Evolutionary conservation across 441 rosid species (phyloP), one percentile per base, ranked within the genome.

Genomic region (Adansonia madagascariensis): DNA sequence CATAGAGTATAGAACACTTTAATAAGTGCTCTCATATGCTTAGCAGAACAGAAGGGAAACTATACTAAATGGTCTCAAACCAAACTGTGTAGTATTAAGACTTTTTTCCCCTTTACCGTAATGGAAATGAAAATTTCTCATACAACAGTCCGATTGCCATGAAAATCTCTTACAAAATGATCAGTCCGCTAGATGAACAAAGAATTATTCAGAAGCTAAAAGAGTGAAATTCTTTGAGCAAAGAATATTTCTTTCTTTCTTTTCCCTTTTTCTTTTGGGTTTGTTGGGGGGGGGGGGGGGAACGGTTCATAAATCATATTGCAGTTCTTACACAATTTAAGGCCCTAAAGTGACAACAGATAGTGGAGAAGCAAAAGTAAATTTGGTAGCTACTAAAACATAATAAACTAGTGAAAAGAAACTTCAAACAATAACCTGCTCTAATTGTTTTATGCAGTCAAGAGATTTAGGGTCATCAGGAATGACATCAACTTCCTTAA

Each of bases 401-500:
- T 57, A 18, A 57, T 57, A 18, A 57, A 20, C 4, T 20, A 18
- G 31, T 60, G 7, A 60, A 43, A 73, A 73, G 43, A 39, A 49
- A 62, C 49, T 31, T 64, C 3, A 18, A 46, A 74, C 64, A 71
- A 20, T 57, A 57, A 90, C 95, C 95, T 91, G 91, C 66, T 87
- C 85, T 67, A 91, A 79, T 75, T 90, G 96, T 82, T 84, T 86
- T 81, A 90, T 90, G 73, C 85, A 82, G 69, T 90, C 94, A 0
- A 83, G 83, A 81, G 90, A 90, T 79, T 91, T 91, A 57, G 96
- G 88, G 72, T 91, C 96, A 79, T 86, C 96, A 17, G 91, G 92
- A 74, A 82, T 82, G 31, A 91, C 76, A 75, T 90, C 92, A 22
- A 90, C 96, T 81, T 91, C 96, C 82, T 91, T 91, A 90, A 89